These are phyloP conservation scores for Akebia trifoliata DNA, from an alignment of 164 flowering plant genomes.

Conservation along the genomic window DNA sequence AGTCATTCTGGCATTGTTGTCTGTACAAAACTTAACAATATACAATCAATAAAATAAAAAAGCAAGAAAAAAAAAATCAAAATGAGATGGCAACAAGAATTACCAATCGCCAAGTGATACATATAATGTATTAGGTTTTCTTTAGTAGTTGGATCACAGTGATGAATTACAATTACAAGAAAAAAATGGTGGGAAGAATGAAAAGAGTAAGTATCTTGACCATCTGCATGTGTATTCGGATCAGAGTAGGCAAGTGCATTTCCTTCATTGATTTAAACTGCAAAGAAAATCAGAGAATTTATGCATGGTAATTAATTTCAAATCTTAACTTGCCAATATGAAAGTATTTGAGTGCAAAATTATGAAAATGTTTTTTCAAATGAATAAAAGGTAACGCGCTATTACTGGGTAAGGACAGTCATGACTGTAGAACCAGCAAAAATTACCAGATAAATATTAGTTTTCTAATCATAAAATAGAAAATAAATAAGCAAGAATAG, in stretches of 20 bases:
- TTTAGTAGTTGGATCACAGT: background rate
- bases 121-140: background rate
- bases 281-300: constrained; percentile 11
- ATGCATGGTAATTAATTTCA: too few relatives aligned
- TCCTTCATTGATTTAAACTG: constrained; percentile 73
- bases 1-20: constrained; percentile 49
- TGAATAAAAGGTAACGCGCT: too few relatives aligned
- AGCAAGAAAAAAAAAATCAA: background rate
- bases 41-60: background rate
- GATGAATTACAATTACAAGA: background rate
- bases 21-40: constrained; percentile 41
- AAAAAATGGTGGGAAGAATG: background rate
- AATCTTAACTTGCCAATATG: too few relatives aligned
- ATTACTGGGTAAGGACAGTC: too few relatives aligned
- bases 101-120: background rate
- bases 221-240: constrained; percentile 54
- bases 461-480: too few relatives aligned
- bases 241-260: constrained; percentile 46
- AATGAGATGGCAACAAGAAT: background rate
- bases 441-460: too few relatives aligned
- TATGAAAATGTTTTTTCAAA: too few relatives aligned
- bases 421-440: too few relatives aligned
- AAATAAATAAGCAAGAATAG: too few relatives aligned
- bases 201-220: constrained; percentile 39
- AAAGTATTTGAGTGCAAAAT: too few relatives aligned